A percentile compares a stretch with the other conserved stretches of the same genome.
phyloP scores from a whole-genome alignment of 768 basidiomycete genomes.

The Cubamyces lactineus region DNA sequence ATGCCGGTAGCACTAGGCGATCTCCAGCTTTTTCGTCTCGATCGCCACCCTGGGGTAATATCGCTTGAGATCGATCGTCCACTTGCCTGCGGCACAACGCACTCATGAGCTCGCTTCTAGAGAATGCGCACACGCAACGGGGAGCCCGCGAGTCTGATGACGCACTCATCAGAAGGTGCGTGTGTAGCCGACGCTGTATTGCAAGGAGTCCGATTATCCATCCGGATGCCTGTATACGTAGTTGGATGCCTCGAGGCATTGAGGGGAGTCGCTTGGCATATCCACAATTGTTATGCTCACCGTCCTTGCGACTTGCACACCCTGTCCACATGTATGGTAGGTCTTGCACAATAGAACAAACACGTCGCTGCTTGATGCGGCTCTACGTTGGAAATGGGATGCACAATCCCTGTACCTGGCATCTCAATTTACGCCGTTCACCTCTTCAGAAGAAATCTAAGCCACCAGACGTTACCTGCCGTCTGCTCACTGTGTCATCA shows the following conservation, averaged over 20 bases:
- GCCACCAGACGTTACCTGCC: too few relatives aligned
- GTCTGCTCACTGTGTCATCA: too few relatives aligned
- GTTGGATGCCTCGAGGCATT: background rate
- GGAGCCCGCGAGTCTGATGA: slow-evolving; percentile 6
- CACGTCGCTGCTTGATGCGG: too few relatives aligned
- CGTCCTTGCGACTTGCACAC: too few relatives aligned
- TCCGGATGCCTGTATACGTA: background rate
- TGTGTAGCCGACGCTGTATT: background rate
- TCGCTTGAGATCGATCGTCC: slow-evolving; percentile 9
- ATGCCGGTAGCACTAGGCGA: too few relatives aligned
- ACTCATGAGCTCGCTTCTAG: background rate
- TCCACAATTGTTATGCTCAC: too few relatives aligned
- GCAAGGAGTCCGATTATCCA: background rate
- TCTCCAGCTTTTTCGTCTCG: background rate
- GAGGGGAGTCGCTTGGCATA: background rate
- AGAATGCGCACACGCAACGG: background rate
- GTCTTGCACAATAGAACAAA: too few relatives aligned
- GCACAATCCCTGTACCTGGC: too few relatives aligned
- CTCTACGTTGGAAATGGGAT: too few relatives aligned
- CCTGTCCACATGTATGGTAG: too few relatives aligned
- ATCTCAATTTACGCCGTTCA: too few relatives aligned
- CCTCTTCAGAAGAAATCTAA: too few relatives aligned
- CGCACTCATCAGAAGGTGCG: slow-evolving; percentile 8
- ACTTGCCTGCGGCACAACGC: slow-evolving; percentile 4
- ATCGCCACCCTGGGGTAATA: slow-evolving; percentile 3